A percentile compares a stretch with the other conserved stretches of the same genome.
Conservation (phyloP, 441 rosid species). For the Mallotus repandus region DNA sequence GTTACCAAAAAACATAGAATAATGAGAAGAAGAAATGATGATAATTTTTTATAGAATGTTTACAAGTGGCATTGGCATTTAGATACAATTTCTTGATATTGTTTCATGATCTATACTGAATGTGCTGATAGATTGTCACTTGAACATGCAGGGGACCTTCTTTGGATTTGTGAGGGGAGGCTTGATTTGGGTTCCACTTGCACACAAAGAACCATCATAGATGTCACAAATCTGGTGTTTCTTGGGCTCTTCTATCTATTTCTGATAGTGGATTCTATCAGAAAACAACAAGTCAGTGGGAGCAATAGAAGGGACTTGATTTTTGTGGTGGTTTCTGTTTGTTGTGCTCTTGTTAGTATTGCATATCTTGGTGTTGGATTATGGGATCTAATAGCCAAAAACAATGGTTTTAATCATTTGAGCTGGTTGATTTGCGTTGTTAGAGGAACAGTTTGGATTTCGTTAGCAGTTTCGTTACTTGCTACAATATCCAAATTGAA, state of each 20-base stretch:
- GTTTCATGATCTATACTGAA: too few species aligned
- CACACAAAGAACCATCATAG: slow-evolving; percentile 52
- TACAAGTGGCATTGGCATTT: too few species aligned
- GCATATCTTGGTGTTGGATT: slow-evolving; percentile 38
- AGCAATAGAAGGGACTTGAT: slow-evolving; percentile 40
- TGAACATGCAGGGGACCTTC: slow-evolving; percentile 46
- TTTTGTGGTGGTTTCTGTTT: slow-evolving; percentile 36
- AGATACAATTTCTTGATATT: too few species aligned
- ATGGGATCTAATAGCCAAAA: slow-evolving; percentile 33
- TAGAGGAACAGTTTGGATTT: slow-evolving; percentile 63
- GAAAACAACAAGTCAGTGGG: slow-evolving; percentile 16
- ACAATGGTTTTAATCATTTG: slow-evolving; percentile 13
- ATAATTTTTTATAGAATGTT: neutral
- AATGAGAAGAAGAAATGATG: too few species aligned
- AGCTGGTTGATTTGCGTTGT: slow-evolving; percentile 39
- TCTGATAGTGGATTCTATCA: slow-evolving; percentile 38
- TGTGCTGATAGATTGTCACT: slow-evolving; percentile 1
- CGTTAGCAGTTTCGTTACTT: slow-evolving; percentile 56
- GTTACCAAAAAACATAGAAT: too few species aligned
- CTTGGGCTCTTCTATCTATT: slow-evolving; percentile 44
- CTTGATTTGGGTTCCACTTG: slow-evolving; percentile 48
- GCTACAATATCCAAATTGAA: slow-evolving; percentile 42
- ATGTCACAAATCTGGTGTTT: slow-evolving; percentile 51
- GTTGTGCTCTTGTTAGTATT: slow-evolving; percentile 50
- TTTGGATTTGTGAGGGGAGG: slow-evolving; percentile 52